A percentile compares a stretch with the other conserved stretches of the same genome.
Evolutionary conservation across 305 asterid genomes (phyloP).

Genomic region (Fraxinus floribunda): DNA sequence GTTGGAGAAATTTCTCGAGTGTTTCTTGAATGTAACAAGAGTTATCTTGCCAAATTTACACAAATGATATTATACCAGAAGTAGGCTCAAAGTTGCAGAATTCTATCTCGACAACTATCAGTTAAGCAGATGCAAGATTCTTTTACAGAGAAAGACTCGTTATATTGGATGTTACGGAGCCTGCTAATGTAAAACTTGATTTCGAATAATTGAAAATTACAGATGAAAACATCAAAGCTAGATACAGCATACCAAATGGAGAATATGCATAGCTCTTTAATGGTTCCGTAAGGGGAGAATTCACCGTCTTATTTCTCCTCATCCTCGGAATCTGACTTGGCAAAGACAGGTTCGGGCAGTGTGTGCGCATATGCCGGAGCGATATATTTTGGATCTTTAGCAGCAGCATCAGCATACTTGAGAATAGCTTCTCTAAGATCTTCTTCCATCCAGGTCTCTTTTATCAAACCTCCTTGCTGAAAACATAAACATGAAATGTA

Average conservation of each 20-base stretch:
- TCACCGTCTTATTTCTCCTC: conserved; percentile 51
- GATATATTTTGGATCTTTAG: conserved; percentile 73
- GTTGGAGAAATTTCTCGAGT: neutral
- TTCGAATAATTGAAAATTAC: neutral
- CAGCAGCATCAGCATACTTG: conserved; percentile 79
- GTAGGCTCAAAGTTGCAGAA: neutral
- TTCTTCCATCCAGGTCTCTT: conserved; percentile 96
- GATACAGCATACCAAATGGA: neutral
- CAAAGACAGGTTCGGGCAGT: conserved; percentile 76
- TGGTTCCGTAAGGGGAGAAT: neutral
- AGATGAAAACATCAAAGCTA: neutral
- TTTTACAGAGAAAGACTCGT: neutral
- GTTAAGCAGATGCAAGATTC: neutral
- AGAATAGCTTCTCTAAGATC: conserved; percentile 95
- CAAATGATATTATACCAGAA: neutral
- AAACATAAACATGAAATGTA: conserved; percentile 19
- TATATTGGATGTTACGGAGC: neutral
- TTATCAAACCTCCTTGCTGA: conserved; percentile 94
- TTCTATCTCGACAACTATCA: neutral
- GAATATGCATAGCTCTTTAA: neutral
- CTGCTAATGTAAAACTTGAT: neutral
- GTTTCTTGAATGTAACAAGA: neutral
- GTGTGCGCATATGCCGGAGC: conserved; percentile 89
- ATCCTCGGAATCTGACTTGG: conserved; percentile 79
- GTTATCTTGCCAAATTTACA: neutral